Conservation (phyloP, 176 grass and related monocot species). For the Juncus inflexus region DNA sequence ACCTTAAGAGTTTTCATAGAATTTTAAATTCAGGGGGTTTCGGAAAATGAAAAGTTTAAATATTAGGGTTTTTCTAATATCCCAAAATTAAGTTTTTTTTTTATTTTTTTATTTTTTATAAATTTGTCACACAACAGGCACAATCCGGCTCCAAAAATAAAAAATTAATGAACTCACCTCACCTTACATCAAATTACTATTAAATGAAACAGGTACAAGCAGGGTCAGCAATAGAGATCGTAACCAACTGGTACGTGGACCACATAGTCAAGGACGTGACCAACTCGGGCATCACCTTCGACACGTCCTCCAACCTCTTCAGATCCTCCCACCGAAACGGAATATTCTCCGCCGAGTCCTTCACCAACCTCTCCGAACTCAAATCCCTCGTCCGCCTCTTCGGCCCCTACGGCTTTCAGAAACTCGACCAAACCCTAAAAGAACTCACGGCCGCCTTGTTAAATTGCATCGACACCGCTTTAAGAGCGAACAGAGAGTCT, state of each 20-base stretch:
- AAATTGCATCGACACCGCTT: slow-evolving; percentile 81
- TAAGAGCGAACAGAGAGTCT: slow-evolving; percentile 79
- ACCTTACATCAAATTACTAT: too few relatives aligned
- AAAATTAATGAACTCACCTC: too few relatives aligned
- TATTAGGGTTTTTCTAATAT: too few relatives aligned
- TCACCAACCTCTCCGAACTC: slow-evolving; percentile 78
- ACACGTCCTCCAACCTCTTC: slow-evolving; percentile 59
- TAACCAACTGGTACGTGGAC: slow-evolving; percentile 90
- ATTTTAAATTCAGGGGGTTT: too few relatives aligned
- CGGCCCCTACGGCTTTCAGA: slow-evolving; percentile 91
- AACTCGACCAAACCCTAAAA: slow-evolving; percentile 68
- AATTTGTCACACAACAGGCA: too few relatives aligned
- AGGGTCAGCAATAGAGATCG: slow-evolving; percentile 73
- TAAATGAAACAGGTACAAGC: slow-evolving; percentile 27
- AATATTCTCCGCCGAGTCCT: slow-evolving; percentile 70
- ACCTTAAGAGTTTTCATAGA: too few relatives aligned
- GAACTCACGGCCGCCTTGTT: slow-evolving; percentile 89
- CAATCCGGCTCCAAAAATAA: too few relatives aligned
- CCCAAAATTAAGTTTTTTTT: too few relatives aligned
- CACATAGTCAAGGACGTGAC: slow-evolving; percentile 84
- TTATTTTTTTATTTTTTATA: too few relatives aligned
- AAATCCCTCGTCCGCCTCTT: slow-evolving; percentile 84
- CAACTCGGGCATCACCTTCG: slow-evolving; percentile 53
- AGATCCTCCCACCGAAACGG: slow-evolving; percentile 63
- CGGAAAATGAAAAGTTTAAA: too few relatives aligned